A percentile compares a stretch with the other conserved stretches of the same genome.
phyloP scores from a whole-genome alignment of 176 grass and related monocot species.

The Pharus latifolius region DNA sequence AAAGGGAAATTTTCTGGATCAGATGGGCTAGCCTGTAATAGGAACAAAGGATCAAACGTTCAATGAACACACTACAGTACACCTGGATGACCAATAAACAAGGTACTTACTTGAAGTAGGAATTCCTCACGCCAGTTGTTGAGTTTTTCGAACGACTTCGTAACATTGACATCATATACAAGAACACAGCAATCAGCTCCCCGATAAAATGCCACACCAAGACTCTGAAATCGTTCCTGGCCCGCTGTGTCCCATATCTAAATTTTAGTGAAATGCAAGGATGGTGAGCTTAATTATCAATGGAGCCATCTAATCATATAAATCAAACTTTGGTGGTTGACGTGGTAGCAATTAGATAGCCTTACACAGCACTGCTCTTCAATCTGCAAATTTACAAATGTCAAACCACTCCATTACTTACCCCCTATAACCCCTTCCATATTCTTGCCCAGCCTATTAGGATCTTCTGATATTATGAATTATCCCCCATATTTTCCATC shows the following conservation, averaged over 20 bases:
- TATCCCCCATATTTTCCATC: no score
- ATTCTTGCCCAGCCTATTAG: no score
- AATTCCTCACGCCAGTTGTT: constrained; percentile 97
- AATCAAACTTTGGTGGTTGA: no score
- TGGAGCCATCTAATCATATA: no score
- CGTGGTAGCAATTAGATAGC: neutral
- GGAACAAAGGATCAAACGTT: neutral
- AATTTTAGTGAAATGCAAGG: neutral
- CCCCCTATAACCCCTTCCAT: no score
- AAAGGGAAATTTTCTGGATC: constrained; percentile 91
- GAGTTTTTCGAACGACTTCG: constrained; percentile 86
- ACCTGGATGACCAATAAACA: neutral
- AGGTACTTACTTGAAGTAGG: constrained; percentile 56
- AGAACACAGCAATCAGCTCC: constrained; percentile 95
- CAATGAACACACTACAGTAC: neutral
- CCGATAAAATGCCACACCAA: constrained; percentile 92
- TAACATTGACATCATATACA: constrained; percentile 87
- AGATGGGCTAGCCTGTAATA: constrained; percentile 75
- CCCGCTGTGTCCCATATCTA: constrained; percentile 97
- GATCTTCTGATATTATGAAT: no score
- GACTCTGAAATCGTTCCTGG: constrained; percentile 92
- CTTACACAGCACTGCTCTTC: neutral
- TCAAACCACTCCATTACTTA: no score
- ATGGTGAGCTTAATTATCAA: neutral
- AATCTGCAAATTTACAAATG: no score